These are phyloP conservation scores for Cyclotella distinguenda DNA, from an alignment of 108 stramenopile species.

Conservation along the genomic window DNA sequence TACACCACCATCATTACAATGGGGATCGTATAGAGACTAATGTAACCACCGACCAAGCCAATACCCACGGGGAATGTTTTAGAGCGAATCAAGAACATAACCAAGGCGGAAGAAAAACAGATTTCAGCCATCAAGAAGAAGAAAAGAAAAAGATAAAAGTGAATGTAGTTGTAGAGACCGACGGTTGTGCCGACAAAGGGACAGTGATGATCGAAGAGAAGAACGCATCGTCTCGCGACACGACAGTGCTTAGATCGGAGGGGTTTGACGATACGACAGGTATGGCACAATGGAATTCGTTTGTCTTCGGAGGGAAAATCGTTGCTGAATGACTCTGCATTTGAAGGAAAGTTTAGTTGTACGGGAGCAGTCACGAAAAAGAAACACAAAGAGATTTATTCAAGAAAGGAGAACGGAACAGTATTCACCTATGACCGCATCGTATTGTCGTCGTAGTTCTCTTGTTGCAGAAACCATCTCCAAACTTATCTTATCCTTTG, in stretches of 20 bases:
- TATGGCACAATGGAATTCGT: slow-evolving; percentile 84
- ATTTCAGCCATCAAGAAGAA: slow-evolving; percentile 52
- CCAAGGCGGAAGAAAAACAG: slow-evolving; percentile 52
- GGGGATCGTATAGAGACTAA: slow-evolving; percentile 62
- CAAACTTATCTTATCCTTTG: slow-evolving; percentile 42
- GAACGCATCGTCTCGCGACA: slow-evolving; percentile 82
- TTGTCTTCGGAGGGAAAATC: slow-evolving; percentile 38
- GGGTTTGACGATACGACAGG: slow-evolving; percentile 92
- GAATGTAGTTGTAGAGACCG: slow-evolving; percentile 94
- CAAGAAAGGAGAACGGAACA: background rate
- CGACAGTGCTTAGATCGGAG: slow-evolving; percentile 95
- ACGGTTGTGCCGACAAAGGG: slow-evolving; percentile 95
- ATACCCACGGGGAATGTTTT: slow-evolving; percentile 24
- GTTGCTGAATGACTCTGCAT: slow-evolving; percentile 60
- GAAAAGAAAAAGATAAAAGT: slow-evolving; percentile 85
- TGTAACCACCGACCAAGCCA: slow-evolving; percentile 58
- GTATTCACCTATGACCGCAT: slow-evolving; percentile 54
- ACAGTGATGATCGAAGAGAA: slow-evolving; percentile 98
- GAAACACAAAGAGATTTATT: background rate
- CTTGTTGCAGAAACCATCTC: slow-evolving; percentile 48
- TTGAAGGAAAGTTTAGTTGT: background rate
- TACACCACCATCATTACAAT: slow-evolving; percentile 68
- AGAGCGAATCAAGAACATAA: slow-evolving; percentile 49
- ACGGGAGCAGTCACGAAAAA: background rate
- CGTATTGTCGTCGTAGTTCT: slow-evolving; percentile 66